Evolutionary conservation across 108 stramenopile species (phyloP).

Genomic region (Discostella pseudostelligera): DNA sequence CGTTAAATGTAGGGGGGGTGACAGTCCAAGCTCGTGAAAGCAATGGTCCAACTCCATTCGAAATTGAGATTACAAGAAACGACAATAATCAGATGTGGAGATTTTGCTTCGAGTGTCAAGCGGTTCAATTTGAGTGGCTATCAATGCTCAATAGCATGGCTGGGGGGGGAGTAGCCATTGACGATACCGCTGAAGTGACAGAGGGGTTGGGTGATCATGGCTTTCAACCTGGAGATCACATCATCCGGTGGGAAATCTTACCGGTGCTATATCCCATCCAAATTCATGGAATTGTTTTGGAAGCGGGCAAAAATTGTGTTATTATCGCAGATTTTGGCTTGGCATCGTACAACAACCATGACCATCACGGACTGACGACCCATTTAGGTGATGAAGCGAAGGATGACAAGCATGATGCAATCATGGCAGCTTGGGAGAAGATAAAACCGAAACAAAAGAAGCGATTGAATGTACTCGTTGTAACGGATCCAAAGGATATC

Average conservation of each 20-base stretch:
- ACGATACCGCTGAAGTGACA: slow-evolving; percentile 1
- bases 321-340: slow-evolving; percentile 51
- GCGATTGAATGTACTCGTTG: slow-evolving; percentile 47
- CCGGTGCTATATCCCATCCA: slow-evolving; percentile 54
- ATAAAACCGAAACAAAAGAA: slow-evolving; percentile 53
- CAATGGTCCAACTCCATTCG: slow-evolving; percentile 43
- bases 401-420: slow-evolving; percentile 38
- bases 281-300: slow-evolving; percentile 53
- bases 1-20: slow-evolving; percentile 3
- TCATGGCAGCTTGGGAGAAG: slow-evolving; percentile 47
- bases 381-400: slow-evolving; percentile 21
- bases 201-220: slow-evolving; percentile 46
- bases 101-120: slow-evolving; percentile 50
- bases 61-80: slow-evolving; percentile 40
- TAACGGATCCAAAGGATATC: slow-evolving; percentile 52
- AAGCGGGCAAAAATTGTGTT: slow-evolving; percentile 40
- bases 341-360: slow-evolving; percentile 32
- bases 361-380: slow-evolving; percentile 23
- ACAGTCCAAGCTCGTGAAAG: slow-evolving; percentile 27
- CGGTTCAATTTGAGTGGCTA: slow-evolving; percentile 33
- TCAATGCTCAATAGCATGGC: slow-evolving; percentile 24
- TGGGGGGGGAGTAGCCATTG: background rate
- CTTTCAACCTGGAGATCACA: slow-evolving; percentile 55
- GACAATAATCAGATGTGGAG: slow-evolving; percentile 45
- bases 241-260: slow-evolving; percentile 58